phyloP scores from a whole-genome alignment of 192 early-diverging fungal species.

The Coemansia sp. region DNA sequence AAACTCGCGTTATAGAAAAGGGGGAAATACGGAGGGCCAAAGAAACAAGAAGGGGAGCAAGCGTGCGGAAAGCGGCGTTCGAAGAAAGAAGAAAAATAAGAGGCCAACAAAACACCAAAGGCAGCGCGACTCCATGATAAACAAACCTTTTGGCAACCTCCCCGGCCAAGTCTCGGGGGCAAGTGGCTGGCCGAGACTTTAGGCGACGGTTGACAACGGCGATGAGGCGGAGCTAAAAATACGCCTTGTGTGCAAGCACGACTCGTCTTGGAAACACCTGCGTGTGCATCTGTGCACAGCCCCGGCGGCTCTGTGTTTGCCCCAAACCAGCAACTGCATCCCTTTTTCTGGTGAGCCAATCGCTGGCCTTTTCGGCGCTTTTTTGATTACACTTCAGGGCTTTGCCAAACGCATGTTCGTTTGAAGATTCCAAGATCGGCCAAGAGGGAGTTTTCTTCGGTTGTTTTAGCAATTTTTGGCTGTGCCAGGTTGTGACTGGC shows the following conservation, averaged over 20 bases:
- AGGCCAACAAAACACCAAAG: constrained; percentile 1
- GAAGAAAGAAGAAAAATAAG: constrained; percentile 11
- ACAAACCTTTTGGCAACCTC: not conserved
- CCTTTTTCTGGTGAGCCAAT: too few species aligned
- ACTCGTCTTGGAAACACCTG: not conserved
- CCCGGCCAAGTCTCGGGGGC: not conserved
- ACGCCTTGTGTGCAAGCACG: not conserved
- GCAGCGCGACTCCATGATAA: constrained; percentile 5
- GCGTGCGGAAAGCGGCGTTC: constrained; percentile 1
- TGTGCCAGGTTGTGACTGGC: too few species aligned
- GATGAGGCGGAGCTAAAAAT: constrained; percentile 3
- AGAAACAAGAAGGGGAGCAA: constrained; percentile 9
- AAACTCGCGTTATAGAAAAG: constrained; percentile 7
- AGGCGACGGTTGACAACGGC: not conserved
- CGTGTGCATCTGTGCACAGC: not conserved
- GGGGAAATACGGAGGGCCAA: not conserved
- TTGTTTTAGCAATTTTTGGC: too few species aligned
- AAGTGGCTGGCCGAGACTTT: too few species aligned
- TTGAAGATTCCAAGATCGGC: too few species aligned
- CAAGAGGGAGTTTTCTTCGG: too few species aligned
- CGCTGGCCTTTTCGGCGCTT: too few species aligned
- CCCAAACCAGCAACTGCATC: not conserved
- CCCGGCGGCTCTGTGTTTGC: not conserved
- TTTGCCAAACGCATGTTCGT: too few species aligned
- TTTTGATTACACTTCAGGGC: too few species aligned